Evolutionary conservation across 2,329 filamentous ascomycete genomes (phyloP), one percentile per base, ranked within the genome.

Genomic region (Ophiosphaerella narmari): DNA sequence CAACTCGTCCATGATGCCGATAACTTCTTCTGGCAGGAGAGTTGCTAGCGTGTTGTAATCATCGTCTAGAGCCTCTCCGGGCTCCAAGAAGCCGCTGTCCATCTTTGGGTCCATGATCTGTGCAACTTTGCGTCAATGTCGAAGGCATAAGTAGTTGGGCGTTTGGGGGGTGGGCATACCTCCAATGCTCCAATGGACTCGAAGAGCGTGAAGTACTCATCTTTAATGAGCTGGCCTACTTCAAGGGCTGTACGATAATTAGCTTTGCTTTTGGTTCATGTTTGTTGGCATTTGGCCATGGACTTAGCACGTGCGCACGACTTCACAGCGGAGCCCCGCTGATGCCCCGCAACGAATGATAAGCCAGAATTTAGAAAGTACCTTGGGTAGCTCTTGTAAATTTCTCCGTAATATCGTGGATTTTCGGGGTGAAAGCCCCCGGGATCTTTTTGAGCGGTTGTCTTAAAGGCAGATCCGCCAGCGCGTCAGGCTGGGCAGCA

Each of bases 91-190:
- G 24, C 94, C 94, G 68, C 91, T 97, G 74, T 99, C 94, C 94
- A 99, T 99, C 75, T 97, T 99, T 1, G 90, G 87, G 68, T 99
- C 94, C 90, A 97, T 97, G 63, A 99, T 96, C 94, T 99, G 26
- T 6, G 11, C 26, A 29, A 29, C 32, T 13, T 31, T 6, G 11
- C 5, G 32, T 66, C 35, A 44, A 23, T 35, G 16, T 8, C 11
- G 9, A 44, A 21, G 9, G 36, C 34, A 11, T n/a, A n/a, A n/a
- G n/a, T n/a, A 16, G n/a, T 13, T 40, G 48, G 5, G 7, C 9
- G 9, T 26, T 12, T 1, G 3, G n/a, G n/a, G 24, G 16, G 7
- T 8, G 26, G 2, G 49, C 57, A 31, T 71, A 80, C 78, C 82
- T 94, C 90, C 18, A 94, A 80, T 61, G 90, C 90, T 55, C 90